These are phyloP conservation scores for Xylaria scruposa DNA, from an alignment of 495 filamentous ascomycete genomes.

Conservation along the genomic window DNA sequence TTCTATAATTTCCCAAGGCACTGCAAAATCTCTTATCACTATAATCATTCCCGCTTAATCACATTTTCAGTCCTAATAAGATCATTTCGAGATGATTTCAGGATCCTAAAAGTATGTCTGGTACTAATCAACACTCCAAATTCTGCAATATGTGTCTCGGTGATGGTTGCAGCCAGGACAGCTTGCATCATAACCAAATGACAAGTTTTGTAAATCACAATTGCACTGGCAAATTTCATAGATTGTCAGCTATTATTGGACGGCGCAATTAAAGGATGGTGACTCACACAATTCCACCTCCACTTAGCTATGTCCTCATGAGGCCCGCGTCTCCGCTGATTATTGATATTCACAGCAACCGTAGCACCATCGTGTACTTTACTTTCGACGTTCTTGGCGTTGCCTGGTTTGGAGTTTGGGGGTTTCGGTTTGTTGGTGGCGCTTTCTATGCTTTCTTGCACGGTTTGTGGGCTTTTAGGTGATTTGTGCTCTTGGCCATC, in stretches of 20 bases:
- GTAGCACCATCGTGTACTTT: too few relatives aligned
- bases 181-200: neutral
- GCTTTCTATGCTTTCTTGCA: neutral
- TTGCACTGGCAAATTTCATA: too few relatives aligned
- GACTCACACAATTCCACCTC: constrained; percentile 7
- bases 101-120: neutral
- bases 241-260: too few relatives aligned
- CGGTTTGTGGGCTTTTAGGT: neutral
- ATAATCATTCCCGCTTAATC: neutral
- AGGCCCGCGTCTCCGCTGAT: too few relatives aligned
- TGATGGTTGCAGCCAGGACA: neutral
- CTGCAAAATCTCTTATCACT: neutral
- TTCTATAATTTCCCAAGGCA: neutral
- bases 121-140: neutral
- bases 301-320: too few relatives aligned
- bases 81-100: neutral
- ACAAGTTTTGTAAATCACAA: neutral
- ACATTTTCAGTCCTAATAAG: neutral
- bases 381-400: too few relatives aligned
- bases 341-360: too few relatives aligned
- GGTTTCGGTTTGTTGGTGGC: neutral
- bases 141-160: neutral
- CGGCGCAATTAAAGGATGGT: neutral
- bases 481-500: neutral
- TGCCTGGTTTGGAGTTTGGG: neutral